Evolutionary conservation across 768 basidiomycete species (phyloP).

Genomic region (Collybiopsis luxurians): DNA sequence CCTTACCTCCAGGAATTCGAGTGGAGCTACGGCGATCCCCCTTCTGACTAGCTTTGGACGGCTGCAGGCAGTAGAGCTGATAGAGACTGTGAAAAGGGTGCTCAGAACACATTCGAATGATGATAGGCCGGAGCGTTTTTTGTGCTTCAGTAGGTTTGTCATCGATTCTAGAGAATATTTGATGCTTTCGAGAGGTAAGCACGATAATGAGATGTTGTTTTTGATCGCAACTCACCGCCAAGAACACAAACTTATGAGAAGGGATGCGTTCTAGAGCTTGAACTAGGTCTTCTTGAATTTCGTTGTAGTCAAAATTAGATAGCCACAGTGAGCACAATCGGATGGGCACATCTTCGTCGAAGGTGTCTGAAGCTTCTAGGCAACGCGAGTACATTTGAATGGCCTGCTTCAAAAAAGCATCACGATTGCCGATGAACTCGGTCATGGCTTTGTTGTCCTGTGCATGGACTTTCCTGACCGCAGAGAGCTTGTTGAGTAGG

Average conservation of each 20-base stretch:
- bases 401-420: slow-evolving; percentile 69
- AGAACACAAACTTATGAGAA: slow-evolving; percentile 85
- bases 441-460: slow-evolving; percentile 50
- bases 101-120: slow-evolving; percentile 78
- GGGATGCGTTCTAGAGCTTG: slow-evolving; percentile 60
- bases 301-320: slow-evolving; percentile 68
- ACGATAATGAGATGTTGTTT: background rate
- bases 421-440: slow-evolving; percentile 40
- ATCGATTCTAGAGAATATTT: slow-evolving; percentile 87
- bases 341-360: slow-evolving; percentile 76
- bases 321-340: slow-evolving; percentile 92
- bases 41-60: slow-evolving; percentile 20
- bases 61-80: slow-evolving; percentile 76
- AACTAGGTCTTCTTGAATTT: slow-evolving; percentile 41
- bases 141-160: slow-evolving; percentile 14
- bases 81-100: slow-evolving; percentile 95
- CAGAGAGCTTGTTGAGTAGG: slow-evolving; percentile 34
- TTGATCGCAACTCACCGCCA: slow-evolving; percentile 46
- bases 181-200: slow-evolving; percentile 47
- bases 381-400: slow-evolving; percentile 85
- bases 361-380: slow-evolving; percentile 63
- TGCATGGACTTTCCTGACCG: slow-evolving; percentile 47
- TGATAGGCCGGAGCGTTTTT: slow-evolving; percentile 52
- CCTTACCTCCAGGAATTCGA: slow-evolving; percentile 24
- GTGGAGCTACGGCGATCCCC: slow-evolving; percentile 41